phyloP scores from a whole-genome alignment of 345 rosid species.

The Reutealis trisperma region DNA sequence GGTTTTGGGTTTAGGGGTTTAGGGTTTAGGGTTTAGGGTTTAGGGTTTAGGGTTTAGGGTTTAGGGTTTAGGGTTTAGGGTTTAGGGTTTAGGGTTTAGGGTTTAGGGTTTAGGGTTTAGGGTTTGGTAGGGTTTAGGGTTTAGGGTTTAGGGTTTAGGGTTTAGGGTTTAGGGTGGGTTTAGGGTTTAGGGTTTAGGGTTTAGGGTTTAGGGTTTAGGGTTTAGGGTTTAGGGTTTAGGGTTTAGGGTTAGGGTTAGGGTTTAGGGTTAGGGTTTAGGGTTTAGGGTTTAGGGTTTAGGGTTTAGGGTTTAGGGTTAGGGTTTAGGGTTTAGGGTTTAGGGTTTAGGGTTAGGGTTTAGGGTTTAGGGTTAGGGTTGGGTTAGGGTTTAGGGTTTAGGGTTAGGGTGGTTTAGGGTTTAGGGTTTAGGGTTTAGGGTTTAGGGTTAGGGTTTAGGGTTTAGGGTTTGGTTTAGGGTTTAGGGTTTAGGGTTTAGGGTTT shows the following conservation, averaged over 20 bases:
- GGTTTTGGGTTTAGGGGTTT: slow-evolving; percentile 24
- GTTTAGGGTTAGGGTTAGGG: slow-evolving; percentile 26
- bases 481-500: slow-evolving; percentile 23
- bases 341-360: slow-evolving; percentile 26
- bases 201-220: slow-evolving; percentile 20
- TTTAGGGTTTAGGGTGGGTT: slow-evolving; percentile 9
- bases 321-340: slow-evolving; percentile 26
- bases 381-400: slow-evolving; percentile 17
- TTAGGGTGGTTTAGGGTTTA: slow-evolving; percentile 22
- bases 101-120: slow-evolving; percentile 11
- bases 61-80: slow-evolving; percentile 22
- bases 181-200: slow-evolving; percentile 14
- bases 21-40: slow-evolving; percentile 26
- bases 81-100: slow-evolving; percentile 20
- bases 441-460: slow-evolving; percentile 20
- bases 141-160: slow-evolving; percentile 24
- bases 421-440: slow-evolving; percentile 22
- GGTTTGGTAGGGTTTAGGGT: slow-evolving; percentile 30
- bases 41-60: slow-evolving; percentile 15
- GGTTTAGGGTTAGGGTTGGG: slow-evolving; percentile 14
- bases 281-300: slow-evolving; percentile 1
- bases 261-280: slow-evolving; percentile 22
- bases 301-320: slow-evolving; percentile 27
- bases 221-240: slow-evolving; percentile 21
- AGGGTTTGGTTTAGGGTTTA: slow-evolving; percentile 11